phyloP scores from a whole-genome alignment of 257 asterid genomes.

The Thymus quinquecostatus region DNA sequence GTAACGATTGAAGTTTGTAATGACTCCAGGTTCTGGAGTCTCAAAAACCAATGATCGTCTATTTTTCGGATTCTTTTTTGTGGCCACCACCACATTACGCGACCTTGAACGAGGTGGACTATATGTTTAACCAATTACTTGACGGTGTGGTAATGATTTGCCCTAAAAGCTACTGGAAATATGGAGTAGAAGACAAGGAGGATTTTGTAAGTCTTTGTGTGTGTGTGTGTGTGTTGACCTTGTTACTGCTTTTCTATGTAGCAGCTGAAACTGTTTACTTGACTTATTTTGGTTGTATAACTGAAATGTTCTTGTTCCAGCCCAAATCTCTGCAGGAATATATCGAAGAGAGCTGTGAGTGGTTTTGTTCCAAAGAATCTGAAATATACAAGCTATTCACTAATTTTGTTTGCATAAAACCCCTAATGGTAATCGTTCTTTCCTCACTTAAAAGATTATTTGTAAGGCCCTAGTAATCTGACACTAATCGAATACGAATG shows the following conservation, averaged over 20 bases:
- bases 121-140: neutral
- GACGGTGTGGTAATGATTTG: neutral
- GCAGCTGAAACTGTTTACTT: neutral
- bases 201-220: neutral
- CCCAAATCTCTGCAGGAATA: slow-evolving; percentile 38
- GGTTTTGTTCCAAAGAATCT: neutral
- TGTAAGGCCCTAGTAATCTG: neutral
- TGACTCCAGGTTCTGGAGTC: slow-evolving; percentile 42
- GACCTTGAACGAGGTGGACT: neutral
- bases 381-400: slow-evolving; percentile 50
- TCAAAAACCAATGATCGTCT: slow-evolving; percentile 71
- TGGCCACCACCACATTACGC: slow-evolving; percentile 54
- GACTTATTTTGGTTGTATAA: neutral
- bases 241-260: too few relatives aligned
- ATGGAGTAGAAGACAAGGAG: neutral
- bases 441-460: neutral
- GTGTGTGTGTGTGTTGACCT: too few relatives aligned
- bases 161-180: slow-evolving; percentile 40
- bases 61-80: slow-evolving; percentile 28
- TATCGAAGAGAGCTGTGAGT: too few relatives aligned
- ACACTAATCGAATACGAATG: neutral
- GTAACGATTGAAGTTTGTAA: neutral
- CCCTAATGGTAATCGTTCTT: slow-evolving; percentile 56
- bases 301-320: slow-evolving; percentile 43
- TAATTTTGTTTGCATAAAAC: slow-evolving; percentile 49